These are phyloP conservation scores for Crithidia brevicula DNA, from an alignment of 208 protist species.

Conservation along the genomic window DNA sequence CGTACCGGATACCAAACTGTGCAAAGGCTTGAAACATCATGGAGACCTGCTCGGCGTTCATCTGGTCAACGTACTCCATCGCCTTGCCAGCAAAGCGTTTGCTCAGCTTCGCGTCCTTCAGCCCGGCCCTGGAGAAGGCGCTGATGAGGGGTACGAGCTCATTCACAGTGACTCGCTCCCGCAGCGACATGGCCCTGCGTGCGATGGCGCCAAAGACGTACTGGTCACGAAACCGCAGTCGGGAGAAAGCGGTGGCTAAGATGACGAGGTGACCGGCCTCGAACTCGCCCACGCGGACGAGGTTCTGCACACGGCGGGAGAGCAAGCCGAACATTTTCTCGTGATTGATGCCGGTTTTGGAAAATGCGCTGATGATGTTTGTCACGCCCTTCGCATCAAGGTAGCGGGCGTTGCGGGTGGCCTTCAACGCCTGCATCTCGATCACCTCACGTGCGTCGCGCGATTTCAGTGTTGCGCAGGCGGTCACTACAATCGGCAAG, in stretches of 20 bases:
- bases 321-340: constrained; percentile 82
- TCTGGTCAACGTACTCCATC: constrained; percentile 93
- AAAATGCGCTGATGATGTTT: constrained; percentile 89
- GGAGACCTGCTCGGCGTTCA: constrained; percentile 91
- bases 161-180: constrained; percentile 90
- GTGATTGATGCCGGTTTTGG: constrained; percentile 88
- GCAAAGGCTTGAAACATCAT: constrained; percentile 90
- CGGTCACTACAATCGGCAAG: constrained; percentile 86
- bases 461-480: constrained; percentile 91
- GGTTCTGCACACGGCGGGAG: constrained; percentile 86
- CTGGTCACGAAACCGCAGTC: constrained; percentile 81
- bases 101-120: constrained; percentile 89
- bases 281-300: constrained; percentile 89
- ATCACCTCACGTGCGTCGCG: constrained; percentile 91
- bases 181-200: constrained; percentile 83
- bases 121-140: constrained; percentile 83
- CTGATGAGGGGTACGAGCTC: constrained; percentile 89
- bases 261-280: constrained; percentile 89
- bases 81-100: constrained; percentile 90
- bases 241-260: constrained; percentile 82
- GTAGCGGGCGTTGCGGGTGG: constrained; percentile 81
- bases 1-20: constrained; percentile 91
- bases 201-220: constrained; percentile 85
- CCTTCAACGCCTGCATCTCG: constrained; percentile 90
- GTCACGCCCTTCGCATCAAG: constrained; percentile 90